Percentiles rank a stretch among this genome's conserved stretches.
These are phyloP conservation scores for Saprolegnia parasitica DNA, from an alignment of 352 stramenopile species.

Conservation along the genomic window DNA sequence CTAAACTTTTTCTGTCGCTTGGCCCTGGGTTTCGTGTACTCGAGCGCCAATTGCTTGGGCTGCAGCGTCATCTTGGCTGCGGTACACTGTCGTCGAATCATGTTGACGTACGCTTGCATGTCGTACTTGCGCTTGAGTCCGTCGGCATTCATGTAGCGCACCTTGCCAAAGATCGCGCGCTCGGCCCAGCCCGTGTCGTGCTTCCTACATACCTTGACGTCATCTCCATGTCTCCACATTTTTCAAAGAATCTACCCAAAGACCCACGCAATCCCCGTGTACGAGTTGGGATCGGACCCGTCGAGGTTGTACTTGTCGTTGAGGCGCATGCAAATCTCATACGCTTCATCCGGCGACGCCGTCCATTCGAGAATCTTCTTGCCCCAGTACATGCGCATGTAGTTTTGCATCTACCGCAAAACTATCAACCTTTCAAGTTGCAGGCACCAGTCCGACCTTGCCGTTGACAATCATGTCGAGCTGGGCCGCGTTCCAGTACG, in stretches of 20 bases:
- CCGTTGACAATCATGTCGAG: constrained; percentile 92
- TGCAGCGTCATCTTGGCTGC: background rate
- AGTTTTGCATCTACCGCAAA: constrained; percentile 60
- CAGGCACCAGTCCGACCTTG: constrained; percentile 72
- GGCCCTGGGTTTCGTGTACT: background rate
- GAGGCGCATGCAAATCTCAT: constrained; percentile 90
- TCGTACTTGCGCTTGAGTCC: constrained; percentile 98
- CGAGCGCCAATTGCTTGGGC: background rate
- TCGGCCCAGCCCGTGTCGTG: constrained; percentile 98
- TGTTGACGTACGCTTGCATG: constrained; percentile 80
- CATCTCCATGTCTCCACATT: background rate
- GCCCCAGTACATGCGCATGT: constrained; percentile 99
- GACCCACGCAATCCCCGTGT: constrained; percentile 73
- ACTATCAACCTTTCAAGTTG: constrained; percentile 18
- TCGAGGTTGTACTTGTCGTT: constrained; percentile 99
- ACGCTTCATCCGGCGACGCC: constrained; percentile 79
- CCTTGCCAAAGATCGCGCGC: constrained; percentile 97
- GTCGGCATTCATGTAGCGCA: constrained; percentile 98
- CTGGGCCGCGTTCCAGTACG: constrained; percentile 98
- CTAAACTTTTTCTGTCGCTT: constrained; percentile 13
- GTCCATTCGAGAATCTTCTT: constrained; percentile 99
- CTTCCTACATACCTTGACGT: constrained; percentile 48
- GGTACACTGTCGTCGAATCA: background rate
- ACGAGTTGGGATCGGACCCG: constrained; percentile 94
- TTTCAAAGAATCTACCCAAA: constrained; percentile 45